Percentiles rank a stretch among this genome's conserved stretches.
Evolutionary conservation across 1,284 basidiomycete genomes (phyloP).

Genomic region (Hymenochaete sp.): DNA sequence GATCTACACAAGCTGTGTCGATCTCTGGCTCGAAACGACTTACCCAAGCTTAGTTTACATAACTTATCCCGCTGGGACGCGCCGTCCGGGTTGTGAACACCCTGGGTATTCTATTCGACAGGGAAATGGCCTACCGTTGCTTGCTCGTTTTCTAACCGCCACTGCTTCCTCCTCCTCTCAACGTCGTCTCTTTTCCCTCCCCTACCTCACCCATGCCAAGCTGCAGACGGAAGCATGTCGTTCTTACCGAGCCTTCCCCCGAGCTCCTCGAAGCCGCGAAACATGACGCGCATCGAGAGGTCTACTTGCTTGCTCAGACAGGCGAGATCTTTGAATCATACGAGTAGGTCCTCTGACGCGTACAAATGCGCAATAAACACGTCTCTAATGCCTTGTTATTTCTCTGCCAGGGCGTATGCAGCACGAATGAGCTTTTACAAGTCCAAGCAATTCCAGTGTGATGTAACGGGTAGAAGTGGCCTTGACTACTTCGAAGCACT

Average conservation of each 20-base stretch:
- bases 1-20: no score
- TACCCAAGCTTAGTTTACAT: slow-evolving; percentile 5
- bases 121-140: slow-evolving; percentile 13
- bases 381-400: slow-evolving; percentile 23
- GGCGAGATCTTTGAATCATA: slow-evolving; percentile 94
- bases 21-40: no score
- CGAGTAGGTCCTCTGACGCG: slow-evolving; percentile 53
- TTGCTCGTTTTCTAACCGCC: no score
- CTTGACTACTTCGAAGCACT: slow-evolving; percentile 93
- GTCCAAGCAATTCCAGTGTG: slow-evolving; percentile 88
- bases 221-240: slow-evolving; percentile 84
- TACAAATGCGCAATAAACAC: slow-evolving; percentile 12
- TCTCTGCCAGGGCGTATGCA: slow-evolving; percentile 66
- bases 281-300: slow-evolving; percentile 59
- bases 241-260: slow-evolving; percentile 71
- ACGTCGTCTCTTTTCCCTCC: slow-evolving; percentile 9
- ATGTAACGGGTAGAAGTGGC: slow-evolving; percentile 89
- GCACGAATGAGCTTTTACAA: slow-evolving; percentile 90
- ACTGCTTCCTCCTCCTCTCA: slow-evolving; percentile 14
- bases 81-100: neutral
- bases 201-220: slow-evolving; percentile 58
- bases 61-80: no score
- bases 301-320: slow-evolving; percentile 85
- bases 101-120: neutral
- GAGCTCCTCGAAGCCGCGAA: slow-evolving; percentile 55